Percentiles rank a stretch among this genome's conserved stretches.
Conservation (phyloP, 2,329 filamentous ascomycete genomes). For the Catunica adiposa region DNA sequence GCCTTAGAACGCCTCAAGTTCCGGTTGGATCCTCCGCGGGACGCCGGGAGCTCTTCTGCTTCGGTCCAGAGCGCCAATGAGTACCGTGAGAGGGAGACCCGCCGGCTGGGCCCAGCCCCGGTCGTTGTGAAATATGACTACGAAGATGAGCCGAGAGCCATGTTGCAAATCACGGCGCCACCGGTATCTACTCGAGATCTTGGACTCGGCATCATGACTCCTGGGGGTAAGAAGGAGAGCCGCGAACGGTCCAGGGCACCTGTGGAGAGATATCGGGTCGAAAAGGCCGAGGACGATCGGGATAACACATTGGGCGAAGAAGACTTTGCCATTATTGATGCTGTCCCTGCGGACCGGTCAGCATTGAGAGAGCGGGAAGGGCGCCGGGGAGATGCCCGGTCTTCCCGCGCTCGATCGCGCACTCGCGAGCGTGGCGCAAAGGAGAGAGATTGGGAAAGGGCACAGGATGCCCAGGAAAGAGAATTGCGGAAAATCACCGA, state of each 20-base stretch:
- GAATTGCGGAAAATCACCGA: not conserved
- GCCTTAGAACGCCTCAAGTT: not conserved
- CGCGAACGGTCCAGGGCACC: not conserved
- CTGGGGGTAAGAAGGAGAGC: not conserved
- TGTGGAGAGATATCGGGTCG: not conserved
- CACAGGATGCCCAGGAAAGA: not conserved
- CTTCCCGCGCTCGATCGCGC: not conserved
- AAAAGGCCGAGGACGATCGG: not conserved
- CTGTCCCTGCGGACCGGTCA: conserved; percentile 2
- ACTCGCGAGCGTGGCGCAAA: not conserved
- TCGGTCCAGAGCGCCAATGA: not conserved
- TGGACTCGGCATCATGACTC: not conserved
- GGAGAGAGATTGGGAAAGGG: not conserved
- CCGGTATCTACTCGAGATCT: not conserved
- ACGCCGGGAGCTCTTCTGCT: not conserved
- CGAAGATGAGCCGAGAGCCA: not conserved
- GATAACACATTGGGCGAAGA: conserved; percentile 3
- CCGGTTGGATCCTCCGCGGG: not conserved
- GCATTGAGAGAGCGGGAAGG: not conserved
- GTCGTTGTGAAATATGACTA: not conserved
- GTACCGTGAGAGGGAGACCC: not conserved
- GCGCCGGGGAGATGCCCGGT: not conserved
- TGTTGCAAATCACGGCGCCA: not conserved
- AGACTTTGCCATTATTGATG: conserved; percentile 2
- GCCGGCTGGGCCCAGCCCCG: not conserved